A percentile compares a stretch with the other conserved stretches of the same genome.
Evolutionary conservation across 2,329 filamentous ascomycete genomes (phyloP).

Genomic region (Aspergillus sp.): DNA sequence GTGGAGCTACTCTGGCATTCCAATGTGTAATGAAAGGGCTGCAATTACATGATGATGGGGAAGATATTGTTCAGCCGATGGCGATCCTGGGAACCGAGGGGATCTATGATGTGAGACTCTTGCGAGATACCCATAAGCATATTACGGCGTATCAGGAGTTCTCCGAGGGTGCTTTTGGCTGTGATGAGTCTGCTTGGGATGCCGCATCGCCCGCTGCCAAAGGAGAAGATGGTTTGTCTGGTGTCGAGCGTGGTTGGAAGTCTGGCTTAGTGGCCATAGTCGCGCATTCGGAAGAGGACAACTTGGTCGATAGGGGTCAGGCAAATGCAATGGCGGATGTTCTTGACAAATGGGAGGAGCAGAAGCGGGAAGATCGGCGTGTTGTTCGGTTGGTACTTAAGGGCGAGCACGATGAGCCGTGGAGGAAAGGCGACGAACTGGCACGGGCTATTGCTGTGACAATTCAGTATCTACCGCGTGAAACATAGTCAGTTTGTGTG

Average conservation of each 20-base stretch:
- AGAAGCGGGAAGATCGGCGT: conserved; percentile 29
- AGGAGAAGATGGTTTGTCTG: conserved; percentile 18
- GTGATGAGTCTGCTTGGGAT: conserved; percentile 31
- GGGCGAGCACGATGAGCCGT: conserved; percentile 38
- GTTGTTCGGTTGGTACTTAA: conserved; percentile 33
- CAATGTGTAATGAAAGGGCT: conserved; percentile 32
- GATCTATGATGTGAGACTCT: conserved; percentile 37
- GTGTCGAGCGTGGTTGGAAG: conserved; percentile 28
- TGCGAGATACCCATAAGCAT: conserved; percentile 28
- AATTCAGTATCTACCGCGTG: conserved; percentile 18
- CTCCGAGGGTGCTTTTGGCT: conserved; percentile 38
- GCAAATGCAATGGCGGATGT: conserved; percentile 42
- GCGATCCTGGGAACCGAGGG: conserved; percentile 39
- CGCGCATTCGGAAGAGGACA: conserved; percentile 37
- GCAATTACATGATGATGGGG: conserved; percentile 10
- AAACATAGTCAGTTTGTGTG: no score
- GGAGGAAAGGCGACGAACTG: conserved; percentile 35
- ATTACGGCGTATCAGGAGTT: conserved; percentile 34
- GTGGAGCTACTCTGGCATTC: conserved; percentile 42
- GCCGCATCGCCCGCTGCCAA: conserved; percentile 31
- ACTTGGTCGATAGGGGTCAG: conserved; percentile 34
- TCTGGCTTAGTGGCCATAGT: conserved; percentile 32
- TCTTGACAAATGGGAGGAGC: conserved; percentile 43
- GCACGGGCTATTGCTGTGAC: conserved; percentile 30
- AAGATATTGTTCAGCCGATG: conserved; percentile 20